A percentile compares a stretch with the other conserved stretches of the same genome.
Evolutionary conservation across 495 filamentous ascomycete species (phyloP).

Genomic region (Letharia lupina): DNA sequence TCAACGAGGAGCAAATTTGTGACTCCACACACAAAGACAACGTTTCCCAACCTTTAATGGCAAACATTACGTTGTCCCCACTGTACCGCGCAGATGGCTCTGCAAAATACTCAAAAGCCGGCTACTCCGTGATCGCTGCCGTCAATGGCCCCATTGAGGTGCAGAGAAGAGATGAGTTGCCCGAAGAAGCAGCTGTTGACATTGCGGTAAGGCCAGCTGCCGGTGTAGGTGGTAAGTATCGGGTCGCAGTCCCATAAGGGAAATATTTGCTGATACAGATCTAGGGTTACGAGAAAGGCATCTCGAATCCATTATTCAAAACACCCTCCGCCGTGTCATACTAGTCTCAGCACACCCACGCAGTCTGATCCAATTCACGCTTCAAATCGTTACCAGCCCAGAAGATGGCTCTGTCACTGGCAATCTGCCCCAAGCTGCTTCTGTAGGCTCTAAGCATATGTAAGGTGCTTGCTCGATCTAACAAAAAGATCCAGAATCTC

Average conservation of each 20-base stretch:
- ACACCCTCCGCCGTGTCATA: slow-evolving; percentile 59
- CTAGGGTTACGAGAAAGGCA: slow-evolving; percentile 62
- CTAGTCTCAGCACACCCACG: slow-evolving; percentile 61
- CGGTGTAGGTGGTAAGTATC: slow-evolving; percentile 67
- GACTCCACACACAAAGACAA: background rate
- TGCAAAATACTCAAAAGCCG: slow-evolving; percentile 67
- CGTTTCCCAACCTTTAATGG: background rate
- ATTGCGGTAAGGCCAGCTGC: slow-evolving; percentile 78
- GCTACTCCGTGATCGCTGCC: slow-evolving; percentile 71
- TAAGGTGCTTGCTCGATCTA: slow-evolving; percentile 19
- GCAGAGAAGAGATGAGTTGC: slow-evolving; percentile 72
- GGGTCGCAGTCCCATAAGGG: slow-evolving; percentile 31
- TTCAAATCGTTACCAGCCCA: slow-evolving; percentile 52
- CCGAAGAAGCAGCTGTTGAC: slow-evolving; percentile 84
- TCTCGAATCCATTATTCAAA: slow-evolving; percentile 61
- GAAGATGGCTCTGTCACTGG: slow-evolving; percentile 47
- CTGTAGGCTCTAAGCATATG: slow-evolving; percentile 17
- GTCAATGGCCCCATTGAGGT: slow-evolving; percentile 94
- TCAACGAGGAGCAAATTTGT: background rate
- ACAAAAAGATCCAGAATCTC: slow-evolving; percentile 50
- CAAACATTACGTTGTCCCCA: slow-evolving; percentile 36
- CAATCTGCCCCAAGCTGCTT: slow-evolving; percentile 25
- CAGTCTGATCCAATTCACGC: slow-evolving; percentile 55
- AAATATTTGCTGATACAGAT: slow-evolving; percentile 31
- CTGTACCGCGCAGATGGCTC: slow-evolving; percentile 80